phyloP scores from a whole-genome alignment of 1,139 yeast species.

The Protomyces gravidus region DNA sequence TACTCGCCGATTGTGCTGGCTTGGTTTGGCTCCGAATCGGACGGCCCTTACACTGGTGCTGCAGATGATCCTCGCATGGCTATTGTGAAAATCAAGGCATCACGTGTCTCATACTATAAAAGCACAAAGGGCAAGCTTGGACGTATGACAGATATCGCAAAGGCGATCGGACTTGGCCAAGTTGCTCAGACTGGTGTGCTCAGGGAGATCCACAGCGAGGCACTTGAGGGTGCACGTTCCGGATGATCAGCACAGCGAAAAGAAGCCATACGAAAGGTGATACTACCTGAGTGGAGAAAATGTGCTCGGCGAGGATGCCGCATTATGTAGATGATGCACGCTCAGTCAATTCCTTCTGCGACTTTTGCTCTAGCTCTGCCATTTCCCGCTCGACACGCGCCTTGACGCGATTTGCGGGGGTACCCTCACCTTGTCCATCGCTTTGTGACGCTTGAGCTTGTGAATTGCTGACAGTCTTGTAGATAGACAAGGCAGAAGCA shows the following conservation, averaged over 20 bases:
- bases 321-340: not conserved
- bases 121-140: constrained; percentile 20
- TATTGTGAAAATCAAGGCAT: constrained; percentile 6
- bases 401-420: not conserved
- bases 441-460: not conserved
- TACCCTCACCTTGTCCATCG: not conserved
- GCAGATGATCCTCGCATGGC: constrained; percentile 27
- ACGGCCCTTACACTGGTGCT: constrained; percentile 20
- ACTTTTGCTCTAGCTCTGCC: not conserved
- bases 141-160: constrained; percentile 25
- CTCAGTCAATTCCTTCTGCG: not conserved
- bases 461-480: constrained; percentile 42
- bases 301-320: no score
- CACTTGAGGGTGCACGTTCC: constrained; percentile 23
- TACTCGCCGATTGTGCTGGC: constrained; percentile 23
- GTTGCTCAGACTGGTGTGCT: constrained; percentile 23
- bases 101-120: constrained; percentile 20
- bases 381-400: constrained; percentile 7
- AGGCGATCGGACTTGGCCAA: constrained; percentile 14
- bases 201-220: constrained; percentile 18
- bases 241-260: no score
- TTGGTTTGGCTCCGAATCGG: constrained; percentile 18
- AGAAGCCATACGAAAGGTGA: no score
- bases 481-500: constrained; percentile 72
- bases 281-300: no score